Conservation (phyloP, 148 eudicot species). For the Amaranthus palmeri region DNA sequence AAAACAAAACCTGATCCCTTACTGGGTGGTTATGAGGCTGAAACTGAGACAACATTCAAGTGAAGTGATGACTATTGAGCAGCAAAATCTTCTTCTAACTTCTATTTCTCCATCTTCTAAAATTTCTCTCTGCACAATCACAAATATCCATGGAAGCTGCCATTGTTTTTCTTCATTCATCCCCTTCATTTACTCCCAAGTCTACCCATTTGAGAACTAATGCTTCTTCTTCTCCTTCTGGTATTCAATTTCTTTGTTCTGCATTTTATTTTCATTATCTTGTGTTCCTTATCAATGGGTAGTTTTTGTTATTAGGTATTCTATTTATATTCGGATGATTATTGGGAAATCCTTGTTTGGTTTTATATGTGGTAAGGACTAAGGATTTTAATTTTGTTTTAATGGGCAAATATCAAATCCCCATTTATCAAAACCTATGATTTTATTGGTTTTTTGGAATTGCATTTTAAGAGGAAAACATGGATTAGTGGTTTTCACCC, state of each 20-base stretch:
- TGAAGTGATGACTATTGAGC: too few species aligned
- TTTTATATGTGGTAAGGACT: neutral
- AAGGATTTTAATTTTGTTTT: neutral
- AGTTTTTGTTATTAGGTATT: neutral
- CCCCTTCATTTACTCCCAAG: constrained; percentile 43
- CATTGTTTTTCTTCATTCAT: constrained; percentile 56
- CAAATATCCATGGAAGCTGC: constrained; percentile 49
- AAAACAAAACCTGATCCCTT: too few species aligned
- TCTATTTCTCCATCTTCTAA: too few species aligned
- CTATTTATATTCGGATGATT: too few species aligned
- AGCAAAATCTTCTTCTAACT: too few species aligned
- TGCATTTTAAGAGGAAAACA: neutral
- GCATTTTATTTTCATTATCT: neutral
- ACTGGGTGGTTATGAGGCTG: too few species aligned
- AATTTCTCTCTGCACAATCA: constrained; percentile 3
- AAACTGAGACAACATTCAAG: too few species aligned
- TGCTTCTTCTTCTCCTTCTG: constrained; percentile 35
- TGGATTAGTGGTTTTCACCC: neutral
- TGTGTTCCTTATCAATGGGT: neutral
- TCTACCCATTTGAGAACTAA: constrained; percentile 32
- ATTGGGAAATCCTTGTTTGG: neutral
- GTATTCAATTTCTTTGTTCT: constrained; percentile 17
- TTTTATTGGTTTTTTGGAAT: neutral
- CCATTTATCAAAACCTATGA: neutral
- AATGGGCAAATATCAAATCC: neutral